These are phyloP conservation scores for Carex arenaria DNA, from an alignment of 202 grass and related monocot species.

Conservation along the genomic window DNA sequence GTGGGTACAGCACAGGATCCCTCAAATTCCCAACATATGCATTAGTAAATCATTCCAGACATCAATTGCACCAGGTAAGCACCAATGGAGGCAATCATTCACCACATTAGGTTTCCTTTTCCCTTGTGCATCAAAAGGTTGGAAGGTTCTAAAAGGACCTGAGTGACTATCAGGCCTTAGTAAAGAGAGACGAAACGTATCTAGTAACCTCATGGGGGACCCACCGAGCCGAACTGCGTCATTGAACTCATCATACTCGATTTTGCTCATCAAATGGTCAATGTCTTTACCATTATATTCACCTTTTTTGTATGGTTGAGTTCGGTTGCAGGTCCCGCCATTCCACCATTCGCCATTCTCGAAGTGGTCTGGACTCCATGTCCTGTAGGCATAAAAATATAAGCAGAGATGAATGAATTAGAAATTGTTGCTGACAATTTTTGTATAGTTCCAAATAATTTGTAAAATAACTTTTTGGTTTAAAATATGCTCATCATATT, in stretches of 20 bases:
- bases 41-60: conserved; percentile 75
- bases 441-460: neutral
- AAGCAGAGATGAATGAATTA: neutral
- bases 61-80: conserved; percentile 74
- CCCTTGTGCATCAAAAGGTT: conserved; percentile 47
- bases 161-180: conserved; percentile 73
- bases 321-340: conserved; percentile 62
- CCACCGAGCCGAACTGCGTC: conserved; percentile 26
- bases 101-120: conserved; percentile 27
- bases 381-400: conserved; percentile 24
- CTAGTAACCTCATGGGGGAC: conserved; percentile 39
- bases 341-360: conserved; percentile 75
- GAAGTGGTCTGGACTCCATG: conserved; percentile 75
- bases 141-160: conserved; percentile 55
- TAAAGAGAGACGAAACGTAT: conserved; percentile 66
- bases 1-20: neutral
- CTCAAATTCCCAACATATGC: conserved; percentile 35
- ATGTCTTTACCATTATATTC: conserved; percentile 33
- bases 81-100: conserved; percentile 92
- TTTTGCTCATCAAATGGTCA: conserved; percentile 52
- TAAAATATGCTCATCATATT: neutral
- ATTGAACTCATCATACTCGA: conserved; percentile 67
- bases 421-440: neutral
- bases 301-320: conserved; percentile 43
- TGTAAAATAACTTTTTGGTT: neutral